Conservation (phyloP, 2,329 filamentous ascomycete species). For the Neurospora sp. region DNA sequence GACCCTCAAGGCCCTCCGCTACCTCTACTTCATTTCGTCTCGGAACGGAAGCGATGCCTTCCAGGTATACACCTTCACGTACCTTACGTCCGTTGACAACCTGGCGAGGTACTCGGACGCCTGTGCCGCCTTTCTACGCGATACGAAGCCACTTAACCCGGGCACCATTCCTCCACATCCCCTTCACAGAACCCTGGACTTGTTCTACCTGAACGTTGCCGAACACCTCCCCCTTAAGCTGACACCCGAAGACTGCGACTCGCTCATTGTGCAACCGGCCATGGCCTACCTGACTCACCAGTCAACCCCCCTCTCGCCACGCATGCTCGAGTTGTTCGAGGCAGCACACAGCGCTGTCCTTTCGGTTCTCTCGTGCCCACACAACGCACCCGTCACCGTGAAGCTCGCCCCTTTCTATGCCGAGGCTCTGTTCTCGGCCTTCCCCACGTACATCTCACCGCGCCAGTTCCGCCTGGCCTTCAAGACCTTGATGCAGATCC, state of each 20-base stretch:
- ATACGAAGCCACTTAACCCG: conserved; percentile 40
- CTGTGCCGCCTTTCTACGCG: conserved; percentile 55
- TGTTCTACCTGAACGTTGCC: conserved; percentile 80
- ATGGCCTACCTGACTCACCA: conserved; percentile 57
- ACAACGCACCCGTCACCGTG: conserved; percentile 61
- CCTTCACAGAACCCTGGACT: conserved; percentile 63
- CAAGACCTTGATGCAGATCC: conserved; percentile 72
- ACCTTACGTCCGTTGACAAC: conserved; percentile 73
- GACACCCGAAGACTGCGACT: conserved; percentile 56
- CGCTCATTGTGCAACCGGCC: conserved; percentile 64
- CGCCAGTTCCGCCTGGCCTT: conserved; percentile 86
- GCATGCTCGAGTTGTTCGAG: conserved; percentile 62
- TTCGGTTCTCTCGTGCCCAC: conserved; percentile 69
- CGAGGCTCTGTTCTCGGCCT: conserved; percentile 68
- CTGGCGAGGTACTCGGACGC: conserved; percentile 61
- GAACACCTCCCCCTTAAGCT: conserved; percentile 73
- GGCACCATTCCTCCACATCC: conserved; percentile 52
- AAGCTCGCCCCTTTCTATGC: conserved; percentile 75
- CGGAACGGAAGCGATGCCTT: conserved; percentile 65
- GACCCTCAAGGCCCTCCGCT: conserved; percentile 63
- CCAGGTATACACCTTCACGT: conserved; percentile 77
- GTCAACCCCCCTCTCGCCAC: conserved; percentile 31
- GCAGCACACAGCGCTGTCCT: conserved; percentile 77
- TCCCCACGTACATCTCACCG: conserved; percentile 67
- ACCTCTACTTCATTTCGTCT: conserved; percentile 73